Percentiles rank a stretch among this genome's conserved stretches.
These are phyloP conservation scores for Xylona heveae DNA, from an alignment of 495 filamentous ascomycete genomes.

Conservation along the genomic window DNA sequence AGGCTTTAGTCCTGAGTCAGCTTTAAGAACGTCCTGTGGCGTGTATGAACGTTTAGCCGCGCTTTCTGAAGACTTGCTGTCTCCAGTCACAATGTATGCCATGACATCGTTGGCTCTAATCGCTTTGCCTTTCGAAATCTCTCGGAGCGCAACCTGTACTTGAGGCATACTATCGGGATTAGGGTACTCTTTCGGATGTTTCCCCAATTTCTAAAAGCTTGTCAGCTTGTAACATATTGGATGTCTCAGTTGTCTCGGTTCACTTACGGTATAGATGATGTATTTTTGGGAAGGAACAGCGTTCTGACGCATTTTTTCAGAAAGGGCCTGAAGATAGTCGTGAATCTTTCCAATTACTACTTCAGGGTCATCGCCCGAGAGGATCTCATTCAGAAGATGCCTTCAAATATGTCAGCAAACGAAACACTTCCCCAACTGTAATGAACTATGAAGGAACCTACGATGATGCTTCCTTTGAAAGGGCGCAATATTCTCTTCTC, in stretches of 20 bases:
- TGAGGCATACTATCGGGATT: constrained; percentile 92
- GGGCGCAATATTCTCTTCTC: constrained; percentile 80
- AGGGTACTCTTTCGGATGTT: constrained; percentile 79
- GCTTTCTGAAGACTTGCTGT: constrained; percentile 39
- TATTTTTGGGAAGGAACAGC: constrained; percentile 62
- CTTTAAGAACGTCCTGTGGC: constrained; percentile 63
- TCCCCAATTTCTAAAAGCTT: constrained; percentile 56
- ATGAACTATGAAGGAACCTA: constrained; percentile 10
- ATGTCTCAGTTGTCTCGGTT: not conserved
- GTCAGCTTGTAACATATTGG: not conserved
- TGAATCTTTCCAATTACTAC: constrained; percentile 75
- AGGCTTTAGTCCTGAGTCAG: constrained; percentile 46
- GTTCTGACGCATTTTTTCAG: constrained; percentile 62
- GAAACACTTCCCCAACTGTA: not conserved
- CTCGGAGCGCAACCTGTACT: constrained; percentile 79
- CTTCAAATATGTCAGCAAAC: constrained; percentile 8
- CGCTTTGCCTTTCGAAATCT: constrained; percentile 67
- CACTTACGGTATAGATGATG: constrained; percentile 71
- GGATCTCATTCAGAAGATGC: constrained; percentile 62
- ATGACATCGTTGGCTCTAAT: constrained; percentile 90
- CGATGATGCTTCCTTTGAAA: constrained; percentile 83
- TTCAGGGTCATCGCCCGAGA: constrained; percentile 85
- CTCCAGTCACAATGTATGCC: constrained; percentile 71
- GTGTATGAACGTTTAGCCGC: constrained; percentile 76
- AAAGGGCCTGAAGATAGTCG: constrained; percentile 68